Evolutionary conservation across 306 rosid genomes (phyloP), one percentile per base, ranked within the genome.

Genomic region (Cicer chorassanicum): DNA sequence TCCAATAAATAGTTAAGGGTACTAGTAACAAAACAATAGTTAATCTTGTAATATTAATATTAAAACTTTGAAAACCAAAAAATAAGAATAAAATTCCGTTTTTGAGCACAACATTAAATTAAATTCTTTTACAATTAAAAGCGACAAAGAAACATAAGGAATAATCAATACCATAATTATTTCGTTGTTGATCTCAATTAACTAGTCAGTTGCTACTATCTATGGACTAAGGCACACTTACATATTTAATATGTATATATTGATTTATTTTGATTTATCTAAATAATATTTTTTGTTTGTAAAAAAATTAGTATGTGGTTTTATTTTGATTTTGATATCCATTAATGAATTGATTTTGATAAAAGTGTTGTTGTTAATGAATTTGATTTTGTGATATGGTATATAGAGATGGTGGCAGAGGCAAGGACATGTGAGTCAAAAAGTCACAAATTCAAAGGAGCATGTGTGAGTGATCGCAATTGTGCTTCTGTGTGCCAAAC

Each of bases 371-470:
- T 29, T 59, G 1, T 11, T 12, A 29, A 55, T 19, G 9, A 6
- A 12, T 59, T 59, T 55, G n/a, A 12, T 59, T 59, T 29, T 24
- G 9, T 59, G 18, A 2, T 34, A 9, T 56, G 4, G 0, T 21
- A 5, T 1, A 13, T 60, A 60, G 69, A 87, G 15, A 82, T 72
- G 68, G 82, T 86, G 19, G 91, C 82, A 1, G 96, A 90, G 57
- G 92, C 80, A 2, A 84, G 89, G 65, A 80, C 75, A 0, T 90
- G 96, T 55, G 87, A 86, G 73, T 67, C 78, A 3, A 38, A 48
- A 69, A 90, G 92, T 81, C 86, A 86, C 9, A 60, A 63, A 1
- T 88, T 86, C 86, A 84, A 81, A 50, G 96, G 92, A 2, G 0
- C 13, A 0, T 90, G 96, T 54, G 7, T 44, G 38, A 81, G 89